Percentiles rank a stretch among this genome's conserved stretches.
These are phyloP conservation scores for Plenodomus lindquistii DNA, from an alignment of 2,329 filamentous ascomycete genomes.

Conservation along the genomic window DNA sequence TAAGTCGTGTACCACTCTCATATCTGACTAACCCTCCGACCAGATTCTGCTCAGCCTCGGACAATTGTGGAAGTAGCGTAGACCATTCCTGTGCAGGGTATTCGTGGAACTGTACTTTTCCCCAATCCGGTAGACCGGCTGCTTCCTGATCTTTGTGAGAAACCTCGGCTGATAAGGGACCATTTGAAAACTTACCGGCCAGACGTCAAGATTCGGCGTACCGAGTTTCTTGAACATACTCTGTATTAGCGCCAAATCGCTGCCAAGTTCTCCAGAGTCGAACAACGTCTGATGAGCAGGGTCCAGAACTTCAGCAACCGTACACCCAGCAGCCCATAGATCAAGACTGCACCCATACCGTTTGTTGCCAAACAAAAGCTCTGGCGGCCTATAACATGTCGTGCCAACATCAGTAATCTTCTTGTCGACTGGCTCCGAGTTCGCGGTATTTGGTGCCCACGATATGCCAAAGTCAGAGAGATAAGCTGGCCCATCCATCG, in stretches of 20 bases:
- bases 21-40: slow-evolving; percentile 72
- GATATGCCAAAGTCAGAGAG: slow-evolving; percentile 92
- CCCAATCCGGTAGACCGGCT: slow-evolving; percentile 76
- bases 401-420: slow-evolving; percentile 96
- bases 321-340: slow-evolving; percentile 85
- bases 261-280: slow-evolving; percentile 86
- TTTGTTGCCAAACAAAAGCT: slow-evolving; percentile 83
- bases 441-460: slow-evolving; percentile 67
- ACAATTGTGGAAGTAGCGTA: slow-evolving; percentile 66
- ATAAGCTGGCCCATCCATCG: slow-evolving; percentile 70
- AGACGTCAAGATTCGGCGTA: slow-evolving; percentile 76
- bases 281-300: slow-evolving; percentile 68
- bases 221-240: slow-evolving; percentile 93
- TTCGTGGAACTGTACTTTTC: slow-evolving; percentile 76
- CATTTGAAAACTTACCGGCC: slow-evolving; percentile 66
- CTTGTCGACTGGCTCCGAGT: slow-evolving; percentile 63
- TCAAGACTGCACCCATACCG: slow-evolving; percentile 75
- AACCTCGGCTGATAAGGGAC: background rate
- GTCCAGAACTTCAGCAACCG: slow-evolving; percentile 75
- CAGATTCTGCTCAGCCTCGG: slow-evolving; percentile 64
- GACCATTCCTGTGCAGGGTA: slow-evolving; percentile 73
- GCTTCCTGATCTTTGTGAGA: slow-evolving; percentile 57
- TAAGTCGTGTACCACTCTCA: slow-evolving; percentile 68
- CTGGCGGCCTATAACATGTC: slow-evolving; percentile 86
- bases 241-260: slow-evolving; percentile 85